These are phyloP conservation scores for Corinectria fuckeliana DNA, from an alignment of 2,329 filamentous ascomycete species.

Conservation along the genomic window DNA sequence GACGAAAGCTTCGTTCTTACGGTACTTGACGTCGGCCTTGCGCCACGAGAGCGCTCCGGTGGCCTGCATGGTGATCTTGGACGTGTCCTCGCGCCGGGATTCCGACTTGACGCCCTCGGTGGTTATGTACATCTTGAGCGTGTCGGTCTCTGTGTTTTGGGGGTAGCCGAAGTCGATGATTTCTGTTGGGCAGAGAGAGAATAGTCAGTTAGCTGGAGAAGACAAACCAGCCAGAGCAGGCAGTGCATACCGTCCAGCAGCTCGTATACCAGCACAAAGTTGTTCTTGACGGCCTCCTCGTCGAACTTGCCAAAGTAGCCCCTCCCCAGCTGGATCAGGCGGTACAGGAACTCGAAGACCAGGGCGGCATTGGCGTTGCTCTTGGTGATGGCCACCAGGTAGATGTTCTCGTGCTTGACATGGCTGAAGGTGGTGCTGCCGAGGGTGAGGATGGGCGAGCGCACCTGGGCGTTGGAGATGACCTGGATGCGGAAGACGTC, in stretches of 20 bases:
- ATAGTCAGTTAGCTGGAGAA: neutral
- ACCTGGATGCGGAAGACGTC: slow-evolving; percentile 99
- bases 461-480: slow-evolving; percentile 97
- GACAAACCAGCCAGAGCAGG: neutral
- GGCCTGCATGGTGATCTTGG: slow-evolving; percentile 98
- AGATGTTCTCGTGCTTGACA: slow-evolving; percentile 99
- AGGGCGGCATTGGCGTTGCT: slow-evolving; percentile 98
- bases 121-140: slow-evolving; percentile 99
- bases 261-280: slow-evolving; percentile 98
- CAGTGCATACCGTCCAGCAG: slow-evolving; percentile 79
- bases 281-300: slow-evolving; percentile 99
- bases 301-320: slow-evolving; percentile 99
- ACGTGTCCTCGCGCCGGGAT: slow-evolving; percentile 85
- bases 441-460: slow-evolving; percentile 94
- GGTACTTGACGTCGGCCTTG: slow-evolving; percentile 96
- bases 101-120: slow-evolving; percentile 98
- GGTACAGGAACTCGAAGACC: slow-evolving; percentile 97
- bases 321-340: slow-evolving; percentile 86
- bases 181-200: slow-evolving; percentile 61
- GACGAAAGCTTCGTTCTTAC: slow-evolving; percentile 99
- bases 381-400: slow-evolving; percentile 95
- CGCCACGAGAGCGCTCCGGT: slow-evolving; percentile 97
- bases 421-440: slow-evolving; percentile 99
- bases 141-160: slow-evolving; percentile 98
- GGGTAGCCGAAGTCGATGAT: slow-evolving; percentile 99